These are phyloP conservation scores for Lathyrus sativus DNA, from an alignment of 306 rosid species.

Conservation along the genomic window DNA sequence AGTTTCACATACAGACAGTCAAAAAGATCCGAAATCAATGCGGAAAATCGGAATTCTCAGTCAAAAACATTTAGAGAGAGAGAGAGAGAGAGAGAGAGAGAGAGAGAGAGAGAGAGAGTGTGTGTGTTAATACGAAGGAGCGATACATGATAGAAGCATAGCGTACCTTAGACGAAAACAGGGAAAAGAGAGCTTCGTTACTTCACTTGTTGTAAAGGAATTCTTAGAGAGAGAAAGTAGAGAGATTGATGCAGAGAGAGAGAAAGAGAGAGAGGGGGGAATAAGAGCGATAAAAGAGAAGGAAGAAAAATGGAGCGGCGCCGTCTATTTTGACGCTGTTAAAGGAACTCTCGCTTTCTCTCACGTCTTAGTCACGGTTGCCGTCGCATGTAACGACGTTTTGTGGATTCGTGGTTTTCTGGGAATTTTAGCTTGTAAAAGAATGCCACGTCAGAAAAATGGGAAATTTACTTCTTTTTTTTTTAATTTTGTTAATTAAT, in stretches of 20 bases:
- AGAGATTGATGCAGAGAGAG: slow-evolving; percentile 11
- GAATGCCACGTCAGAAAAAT: slow-evolving; percentile 8
- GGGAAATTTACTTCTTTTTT: too few species aligned
- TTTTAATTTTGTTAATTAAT: too few species aligned
- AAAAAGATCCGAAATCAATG: slow-evolving; percentile 44
- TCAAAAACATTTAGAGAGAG: slow-evolving; percentile 25
- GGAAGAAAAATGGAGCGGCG: slow-evolving; percentile 34
- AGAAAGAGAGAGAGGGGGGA: too few species aligned
- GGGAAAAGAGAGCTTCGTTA: slow-evolving; percentile 4
- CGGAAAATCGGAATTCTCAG: slow-evolving; percentile 33
- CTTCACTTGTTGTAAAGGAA: slow-evolving; percentile 28
- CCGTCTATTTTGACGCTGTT: slow-evolving; percentile 39
- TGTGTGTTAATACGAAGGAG: neutral
- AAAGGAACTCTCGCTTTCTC: neutral
- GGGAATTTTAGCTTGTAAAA: neutral
- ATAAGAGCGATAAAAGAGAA: slow-evolving; percentile 4
- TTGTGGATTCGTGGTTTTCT: slow-evolving; percentile 23
- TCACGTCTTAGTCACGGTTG: slow-evolving; percentile 8
- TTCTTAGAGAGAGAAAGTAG: slow-evolving; percentile 33
- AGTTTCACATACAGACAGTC: slow-evolving; percentile 19
- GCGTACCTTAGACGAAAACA: slow-evolving; percentile 35
- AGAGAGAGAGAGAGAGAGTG: neutral
- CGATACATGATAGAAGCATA: slow-evolving; percentile 31
- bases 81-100: slow-evolving; percentile 6
- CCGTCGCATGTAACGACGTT: slow-evolving; percentile 29